Evolutionary conservation across 2,329 filamentous ascomycete species (phyloP).

Genomic region (Chaetothyriales sp.): DNA sequence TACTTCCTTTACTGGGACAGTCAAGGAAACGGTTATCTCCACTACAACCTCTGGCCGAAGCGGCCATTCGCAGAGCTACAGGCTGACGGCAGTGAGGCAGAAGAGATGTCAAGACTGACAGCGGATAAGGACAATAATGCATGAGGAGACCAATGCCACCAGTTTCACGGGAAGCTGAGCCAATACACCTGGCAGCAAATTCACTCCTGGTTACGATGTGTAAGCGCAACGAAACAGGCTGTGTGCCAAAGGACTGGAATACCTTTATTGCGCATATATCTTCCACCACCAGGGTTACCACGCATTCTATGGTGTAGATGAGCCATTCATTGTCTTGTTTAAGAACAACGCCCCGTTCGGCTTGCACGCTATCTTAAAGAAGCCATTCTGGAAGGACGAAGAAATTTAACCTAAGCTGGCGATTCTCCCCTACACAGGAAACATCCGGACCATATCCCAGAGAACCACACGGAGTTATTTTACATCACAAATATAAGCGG

Average conservation of each 20-base stretch:
- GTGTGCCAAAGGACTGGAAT: slow-evolving; percentile 31
- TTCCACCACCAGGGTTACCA: slow-evolving; percentile 42
- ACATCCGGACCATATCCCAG: slow-evolving; percentile 21
- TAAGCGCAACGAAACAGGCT: slow-evolving; percentile 33
- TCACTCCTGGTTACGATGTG: slow-evolving; percentile 44
- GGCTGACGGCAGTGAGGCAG: slow-evolving; percentile 34
- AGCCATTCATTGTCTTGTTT: slow-evolving; percentile 15
- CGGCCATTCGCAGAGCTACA: slow-evolving; percentile 37
- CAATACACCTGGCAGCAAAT: slow-evolving; percentile 48
- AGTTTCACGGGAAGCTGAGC: slow-evolving; percentile 25
- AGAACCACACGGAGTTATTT: slow-evolving; percentile 34
- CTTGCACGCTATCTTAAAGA: slow-evolving; percentile 10
- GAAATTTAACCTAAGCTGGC: slow-evolving; percentile 3
- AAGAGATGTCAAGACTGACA: slow-evolving; percentile 32
- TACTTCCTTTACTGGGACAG: slow-evolving; percentile 49
- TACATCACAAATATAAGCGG: slow-evolving; percentile 46
- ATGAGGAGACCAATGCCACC: slow-evolving; percentile 34
- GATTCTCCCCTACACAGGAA: slow-evolving; percentile 4
- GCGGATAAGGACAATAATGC: slow-evolving; percentile 32
- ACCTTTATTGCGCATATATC: slow-evolving; percentile 41
- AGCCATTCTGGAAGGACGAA: slow-evolving; percentile 42
- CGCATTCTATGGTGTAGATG: slow-evolving; percentile 27
- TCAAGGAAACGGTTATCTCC: slow-evolving; percentile 34
- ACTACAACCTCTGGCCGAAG: slow-evolving; percentile 40
- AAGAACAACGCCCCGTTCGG: slow-evolving; percentile 10